Base-by-base conservation (phyloP, 441 rosid species). In the Macaranga tanarius region DNA sequence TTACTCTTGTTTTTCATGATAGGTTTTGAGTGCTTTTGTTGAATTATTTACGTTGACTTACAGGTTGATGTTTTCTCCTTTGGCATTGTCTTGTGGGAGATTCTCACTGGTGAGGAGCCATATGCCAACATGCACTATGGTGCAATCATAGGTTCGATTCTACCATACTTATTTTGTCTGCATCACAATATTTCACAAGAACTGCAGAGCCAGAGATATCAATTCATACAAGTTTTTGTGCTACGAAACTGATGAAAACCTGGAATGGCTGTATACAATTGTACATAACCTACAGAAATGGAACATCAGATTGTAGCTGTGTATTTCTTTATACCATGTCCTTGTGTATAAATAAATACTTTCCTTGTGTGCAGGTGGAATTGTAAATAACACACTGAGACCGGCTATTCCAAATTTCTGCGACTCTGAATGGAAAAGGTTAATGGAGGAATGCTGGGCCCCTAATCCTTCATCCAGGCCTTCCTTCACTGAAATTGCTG, bases 91-190 rank as follows among this genome's bases (percentile, higher is more conserved):
- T 71, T 94, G 64, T 92, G 99, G 99, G 99, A 94, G 87, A 87
- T 94, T 86, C 97, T 94, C 72, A 94, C 97, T 3, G 93, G 97
- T 34, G 99, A 92, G 72, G 99, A 94, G 84, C 99, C 99, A 16
- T 94, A 94, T 76, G 97, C 97, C 79, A 90, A 88, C 80, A 89
- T 92, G 97, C 97, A 92, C 83, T 89, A 94, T 77, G 98, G 98
- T 31, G 93, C 97, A 69, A 94, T 94, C 70, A 94, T 94, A 75
- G 98, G 98, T 94, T 71, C 54, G 69, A 45, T 65, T 59, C 34
- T 9, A 73, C 50, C 28, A 50, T 42, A 34, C 61, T 69, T 42
- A 22, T 34, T 28, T 57, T 70, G 58, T 58, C 12, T 73, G 56
- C 69, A 47, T 75, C 56, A 62, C 62, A 57, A 58, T 60, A 66